Base-by-base conservation (phyloP, 495 filamentous ascomycete genomes). In the Penicillium atrosanguineum region DNA sequence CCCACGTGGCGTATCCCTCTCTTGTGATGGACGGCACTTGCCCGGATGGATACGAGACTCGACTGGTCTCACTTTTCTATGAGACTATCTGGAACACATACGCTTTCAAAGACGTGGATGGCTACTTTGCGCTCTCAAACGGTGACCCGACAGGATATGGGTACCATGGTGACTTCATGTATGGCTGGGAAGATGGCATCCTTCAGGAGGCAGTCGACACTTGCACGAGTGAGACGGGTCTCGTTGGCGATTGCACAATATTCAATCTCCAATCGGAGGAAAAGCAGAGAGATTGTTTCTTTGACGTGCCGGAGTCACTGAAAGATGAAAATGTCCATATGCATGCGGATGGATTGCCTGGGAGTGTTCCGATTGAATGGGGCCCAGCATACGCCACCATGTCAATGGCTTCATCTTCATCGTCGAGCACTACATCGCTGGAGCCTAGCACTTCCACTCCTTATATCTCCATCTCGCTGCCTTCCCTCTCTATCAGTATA, bases 51-150 rank as follows among this genome's bases (percentile, higher is more conserved):
- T 92, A 83, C 57, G 76, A 83, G n/a, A 76, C 70, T 9, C 87
- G 89, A 44, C 56, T 94, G 15, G 82, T 87, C 3, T 84, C 84
- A 31, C 77, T 97, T 9, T 87, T 96, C 68, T 96, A 79, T 64
- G 93, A 97, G 71, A 92, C 87, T 6, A 95, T 95, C 63, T 96
- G 86, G 83, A 71, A 85, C 59, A 94, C 91, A 7, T 70, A 84
- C 45, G 79, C 71, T 2, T 96, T 92, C 69, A 72, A 72, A 14
- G 86, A 83, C 20, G 63, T 79, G 39, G 68, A 78, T 7, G 93
- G 93, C 43, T 65, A 85, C 44, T 96, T 95, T 58, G 76, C 91
- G n/a, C 70, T 95, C 37, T 76, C 90, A 14, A 90, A 91, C 57
- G 91, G 91, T 51, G 93, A 97, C 60, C 81, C 83, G 18, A 85